Conservation (phyloP, 2,329 filamentous ascomycete genomes). For the Penicillium sp. region DNA sequence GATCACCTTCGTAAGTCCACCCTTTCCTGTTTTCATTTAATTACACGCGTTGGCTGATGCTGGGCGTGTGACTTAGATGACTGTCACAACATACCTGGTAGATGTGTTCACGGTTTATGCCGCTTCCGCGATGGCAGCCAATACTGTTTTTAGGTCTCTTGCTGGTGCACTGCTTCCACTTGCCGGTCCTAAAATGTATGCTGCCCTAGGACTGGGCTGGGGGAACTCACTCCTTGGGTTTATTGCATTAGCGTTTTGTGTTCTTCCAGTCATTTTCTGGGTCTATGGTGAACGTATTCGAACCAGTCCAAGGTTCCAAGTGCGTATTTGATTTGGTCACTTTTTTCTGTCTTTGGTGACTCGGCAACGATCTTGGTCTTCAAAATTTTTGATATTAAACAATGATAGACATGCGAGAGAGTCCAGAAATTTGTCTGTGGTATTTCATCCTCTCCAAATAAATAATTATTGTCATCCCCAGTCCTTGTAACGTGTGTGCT, state of each 20-base stretch:
- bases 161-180: slow-evolving; percentile 62
- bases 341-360: background rate
- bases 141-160: slow-evolving; percentile 57
- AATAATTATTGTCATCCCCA: too few species aligned
- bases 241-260: slow-evolving; percentile 54
- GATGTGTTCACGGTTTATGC: slow-evolving; percentile 54
- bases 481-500: too few species aligned
- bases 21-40: background rate
- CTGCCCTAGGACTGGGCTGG: slow-evolving; percentile 50
- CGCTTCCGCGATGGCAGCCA: slow-evolving; percentile 55
- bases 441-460: too few species aligned
- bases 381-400: too few species aligned
- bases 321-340: slow-evolving; percentile 20
- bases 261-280: slow-evolving; percentile 38
- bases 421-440: too few species aligned
- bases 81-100: slow-evolving; percentile 58
- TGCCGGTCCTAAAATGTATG: slow-evolving; percentile 57
- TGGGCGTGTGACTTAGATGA: slow-evolving; percentile 14
- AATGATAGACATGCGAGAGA: too few species aligned
- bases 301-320: slow-evolving; percentile 30
- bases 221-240: slow-evolving; percentile 59
- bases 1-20: slow-evolving; percentile 48
- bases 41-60: background rate
- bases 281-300: slow-evolving; percentile 38
- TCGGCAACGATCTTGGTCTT: too few species aligned